Evolutionary conservation across 208 protist genomes (phyloP).

Genomic region (Trypanosoma cruzi): DNA sequence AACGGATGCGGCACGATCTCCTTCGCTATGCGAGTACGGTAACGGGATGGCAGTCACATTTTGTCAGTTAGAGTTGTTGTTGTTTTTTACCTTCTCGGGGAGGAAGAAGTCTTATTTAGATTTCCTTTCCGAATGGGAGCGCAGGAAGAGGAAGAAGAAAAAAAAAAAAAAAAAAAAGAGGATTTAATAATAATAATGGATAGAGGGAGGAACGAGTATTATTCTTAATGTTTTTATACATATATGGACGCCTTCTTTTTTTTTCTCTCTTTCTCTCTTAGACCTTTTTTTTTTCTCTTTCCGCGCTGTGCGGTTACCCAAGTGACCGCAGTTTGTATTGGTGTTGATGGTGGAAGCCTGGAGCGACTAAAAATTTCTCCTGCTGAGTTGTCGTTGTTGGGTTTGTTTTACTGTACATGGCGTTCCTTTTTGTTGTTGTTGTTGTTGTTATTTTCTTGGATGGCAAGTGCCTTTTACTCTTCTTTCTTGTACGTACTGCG

Average conservation of each 20-base stretch:
- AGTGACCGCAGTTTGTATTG: not conserved
- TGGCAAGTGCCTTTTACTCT: constrained; percentile 5
- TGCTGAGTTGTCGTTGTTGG: constrained; percentile 7
- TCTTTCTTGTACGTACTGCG: constrained; percentile 18
- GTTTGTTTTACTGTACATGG: constrained; percentile 19
- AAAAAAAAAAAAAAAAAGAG: not conserved
- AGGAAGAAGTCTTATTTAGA: too few relatives aligned
- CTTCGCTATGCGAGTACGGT: constrained; percentile 69
- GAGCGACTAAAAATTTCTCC: not conserved
- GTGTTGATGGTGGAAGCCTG: not conserved
- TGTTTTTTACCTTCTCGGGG: not conserved
- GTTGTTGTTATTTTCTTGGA: constrained; percentile 22
- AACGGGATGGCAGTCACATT: constrained; percentile 79
- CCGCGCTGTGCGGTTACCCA: not conserved
- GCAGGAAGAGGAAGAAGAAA: not conserved
- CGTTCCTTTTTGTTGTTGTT: constrained; percentile 15
- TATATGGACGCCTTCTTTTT: not conserved
- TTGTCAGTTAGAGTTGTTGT: constrained; percentile 25
- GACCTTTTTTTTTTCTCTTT: constrained; percentile 2
- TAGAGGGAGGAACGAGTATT: not conserved
- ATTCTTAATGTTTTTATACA: not conserved
- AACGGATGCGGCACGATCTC: constrained; percentile 53
- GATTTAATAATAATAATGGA: not conserved
- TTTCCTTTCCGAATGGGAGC: not conserved
- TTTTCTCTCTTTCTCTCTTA: not conserved